Conservation (phyloP, 2,329 filamentous ascomycete species). For the Cytospora piceicola region DNA sequence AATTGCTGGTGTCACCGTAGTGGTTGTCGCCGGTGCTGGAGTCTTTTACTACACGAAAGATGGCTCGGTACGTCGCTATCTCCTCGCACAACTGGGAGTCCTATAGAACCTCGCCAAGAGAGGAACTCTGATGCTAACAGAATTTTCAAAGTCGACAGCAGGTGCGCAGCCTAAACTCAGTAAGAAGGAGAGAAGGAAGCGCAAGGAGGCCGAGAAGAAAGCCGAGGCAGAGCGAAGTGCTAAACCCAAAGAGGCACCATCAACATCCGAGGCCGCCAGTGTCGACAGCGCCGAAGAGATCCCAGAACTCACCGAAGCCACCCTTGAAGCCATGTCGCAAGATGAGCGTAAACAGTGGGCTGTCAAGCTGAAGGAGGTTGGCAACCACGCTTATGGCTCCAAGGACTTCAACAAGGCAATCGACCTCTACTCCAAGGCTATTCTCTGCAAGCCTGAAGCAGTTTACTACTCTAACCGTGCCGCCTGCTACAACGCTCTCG, state of each 20-base stretch:
- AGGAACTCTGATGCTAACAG: conserved; percentile 3
- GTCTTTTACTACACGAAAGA: conserved; percentile 86
- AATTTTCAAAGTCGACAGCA: conserved; percentile 44
- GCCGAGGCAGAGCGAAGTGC: conserved; percentile 49
- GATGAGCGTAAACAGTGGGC: conserved; percentile 85
- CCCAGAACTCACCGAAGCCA: conserved; percentile 66
- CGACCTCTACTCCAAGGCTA: conserved; percentile 91
- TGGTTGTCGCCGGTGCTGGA: conserved; percentile 81
- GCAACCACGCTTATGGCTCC: conserved; percentile 93
- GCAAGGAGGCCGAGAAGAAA: conserved; percentile 75
- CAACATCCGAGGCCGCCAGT: conserved; percentile 51
- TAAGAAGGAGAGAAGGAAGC: conserved; percentile 89
- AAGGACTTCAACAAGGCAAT: conserved; percentile 96
- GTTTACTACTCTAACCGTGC: conserved; percentile 99
- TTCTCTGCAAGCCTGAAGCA: conserved; percentile 94
- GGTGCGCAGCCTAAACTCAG: conserved; percentile 70
- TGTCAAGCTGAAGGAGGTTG: conserved; percentile 88
- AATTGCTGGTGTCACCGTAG: conserved; percentile 89
- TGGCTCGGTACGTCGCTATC: conserved; percentile 53
- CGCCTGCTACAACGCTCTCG: conserved; percentile 93
- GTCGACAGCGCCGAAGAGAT: conserved; percentile 68
- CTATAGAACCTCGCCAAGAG: no score
- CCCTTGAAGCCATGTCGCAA: conserved; percentile 53
- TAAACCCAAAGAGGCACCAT: conserved; percentile 34
- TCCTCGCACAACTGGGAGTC: not conserved